phyloP scores from a whole-genome alignment of 2,329 filamentous ascomycete genomes.

The Colletotrichum sp. region DNA sequence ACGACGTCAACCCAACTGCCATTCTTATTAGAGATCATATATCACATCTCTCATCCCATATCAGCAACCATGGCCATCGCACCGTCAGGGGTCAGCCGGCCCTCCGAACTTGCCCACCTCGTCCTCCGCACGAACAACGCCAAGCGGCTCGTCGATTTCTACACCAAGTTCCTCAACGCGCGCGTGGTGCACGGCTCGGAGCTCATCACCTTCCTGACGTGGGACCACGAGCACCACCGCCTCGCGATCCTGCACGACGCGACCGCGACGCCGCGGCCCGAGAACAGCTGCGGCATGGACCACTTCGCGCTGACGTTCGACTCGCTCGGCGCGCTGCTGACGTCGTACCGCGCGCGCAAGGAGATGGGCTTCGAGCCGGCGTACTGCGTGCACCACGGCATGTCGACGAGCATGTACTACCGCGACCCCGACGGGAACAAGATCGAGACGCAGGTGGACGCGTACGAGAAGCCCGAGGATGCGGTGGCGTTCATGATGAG shows the following conservation, averaged over 20 bases:
- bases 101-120: constrained; percentile 11
- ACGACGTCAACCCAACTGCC: neutral
- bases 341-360: constrained; percentile 41
- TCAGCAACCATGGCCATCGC: neutral
- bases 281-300: constrained; percentile 35
- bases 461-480: constrained; percentile 41
- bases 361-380: constrained; percentile 39
- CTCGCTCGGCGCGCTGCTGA: constrained; percentile 36
- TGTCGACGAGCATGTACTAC: constrained; percentile 53
- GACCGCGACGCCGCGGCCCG: constrained; percentile 23
- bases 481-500: constrained; percentile 43
- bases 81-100: neutral
- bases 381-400: constrained; percentile 53
- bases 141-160: constrained; percentile 35
- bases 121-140: constrained; percentile 1
- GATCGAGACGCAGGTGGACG: constrained; percentile 52
- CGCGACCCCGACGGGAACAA: constrained; percentile 52
- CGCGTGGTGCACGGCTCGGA: constrained; percentile 28
- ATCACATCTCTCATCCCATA: neutral
- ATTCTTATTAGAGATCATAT: neutral
- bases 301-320: constrained; percentile 48
- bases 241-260: constrained; percentile 42
- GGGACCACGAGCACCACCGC: constrained; percentile 54
- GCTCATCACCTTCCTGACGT: constrained; percentile 41
- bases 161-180: constrained; percentile 40